Percentiles rank a stretch among this genome's conserved stretches.
These are phyloP conservation scores for Prunus armeniaca DNA, from an alignment of 306 rosid species.

Conservation along the genomic window DNA sequence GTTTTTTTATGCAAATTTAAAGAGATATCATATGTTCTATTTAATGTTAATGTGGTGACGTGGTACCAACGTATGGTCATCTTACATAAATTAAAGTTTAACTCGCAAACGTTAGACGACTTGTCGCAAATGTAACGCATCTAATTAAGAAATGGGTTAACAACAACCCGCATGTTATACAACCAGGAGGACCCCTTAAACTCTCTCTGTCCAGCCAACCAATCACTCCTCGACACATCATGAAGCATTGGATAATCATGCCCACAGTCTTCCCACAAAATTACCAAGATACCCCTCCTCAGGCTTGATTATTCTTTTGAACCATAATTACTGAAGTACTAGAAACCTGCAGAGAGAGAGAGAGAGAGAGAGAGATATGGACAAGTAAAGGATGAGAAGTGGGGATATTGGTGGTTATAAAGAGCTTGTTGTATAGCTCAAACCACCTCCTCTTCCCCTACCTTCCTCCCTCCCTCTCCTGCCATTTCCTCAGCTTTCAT, in stretches of 20 bases:
- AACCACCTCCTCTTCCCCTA: conserved; percentile 2
- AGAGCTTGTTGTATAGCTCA: conserved; percentile 17
- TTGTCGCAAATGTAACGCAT: conserved; percentile 27
- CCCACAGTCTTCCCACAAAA: not conserved
- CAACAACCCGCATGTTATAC: not conserved
- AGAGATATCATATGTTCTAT: too few species aligned
- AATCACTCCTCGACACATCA: conserved; percentile 36
- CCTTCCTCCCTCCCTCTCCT: not conserved
- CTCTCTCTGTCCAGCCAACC: conserved; percentile 26
- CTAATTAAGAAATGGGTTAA: not conserved
- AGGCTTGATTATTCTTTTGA: not conserved
- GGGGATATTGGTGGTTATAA: conserved; percentile 23
- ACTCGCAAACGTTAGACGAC: conserved; percentile 5
- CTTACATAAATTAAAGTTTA: not conserved
- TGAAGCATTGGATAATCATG: not conserved
- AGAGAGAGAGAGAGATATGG: too few species aligned
- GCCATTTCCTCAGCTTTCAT: not conserved
- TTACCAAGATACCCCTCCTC: conserved; percentile 17
- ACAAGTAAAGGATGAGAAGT: not conserved
- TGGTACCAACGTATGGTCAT: conserved; percentile 5
- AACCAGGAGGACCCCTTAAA: not conserved
- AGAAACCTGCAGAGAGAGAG: not conserved
- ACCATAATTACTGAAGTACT: not conserved
- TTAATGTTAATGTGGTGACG: not conserved
- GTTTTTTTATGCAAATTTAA: too few species aligned